phyloP scores from a whole-genome alignment of 805 yeast species.

The Spathaspora gorwiae region DNA sequence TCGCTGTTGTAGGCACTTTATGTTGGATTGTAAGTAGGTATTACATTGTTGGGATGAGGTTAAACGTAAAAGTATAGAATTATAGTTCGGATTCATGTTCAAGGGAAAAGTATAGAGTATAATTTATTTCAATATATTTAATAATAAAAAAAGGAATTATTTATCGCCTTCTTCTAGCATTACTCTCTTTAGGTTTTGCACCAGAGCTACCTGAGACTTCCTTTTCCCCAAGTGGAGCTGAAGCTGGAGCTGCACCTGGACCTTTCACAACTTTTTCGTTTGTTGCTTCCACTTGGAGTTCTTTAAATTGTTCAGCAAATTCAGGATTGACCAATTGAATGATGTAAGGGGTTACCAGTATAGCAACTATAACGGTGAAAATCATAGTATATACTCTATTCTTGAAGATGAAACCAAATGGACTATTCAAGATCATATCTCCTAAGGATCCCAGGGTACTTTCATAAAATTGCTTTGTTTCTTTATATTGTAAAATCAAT shows the following conservation, averaged over 20 bases:
- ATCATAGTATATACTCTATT: conserved; percentile 31
- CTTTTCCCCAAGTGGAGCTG: background rate
- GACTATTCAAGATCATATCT: conserved; percentile 34
- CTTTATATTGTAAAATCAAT: conserved; percentile 16
- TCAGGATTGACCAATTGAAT: conserved; percentile 32
- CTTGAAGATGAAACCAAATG: conserved; percentile 38
- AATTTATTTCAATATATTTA: background rate
- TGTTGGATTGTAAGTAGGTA: conserved; percentile 30
- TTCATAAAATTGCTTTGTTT: conserved; percentile 32
- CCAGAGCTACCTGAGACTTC: background rate
- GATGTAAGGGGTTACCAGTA: conserved; percentile 30
- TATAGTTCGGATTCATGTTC: background rate
- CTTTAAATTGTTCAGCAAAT: conserved; percentile 24
- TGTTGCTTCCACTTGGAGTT: conserved; percentile 5
- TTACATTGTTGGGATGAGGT: conserved; percentile 23
- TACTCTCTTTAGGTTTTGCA: background rate
- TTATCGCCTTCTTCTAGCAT: conserved; percentile 2
- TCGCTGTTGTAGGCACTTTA: conserved; percentile 20
- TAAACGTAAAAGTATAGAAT: conserved; percentile 18
- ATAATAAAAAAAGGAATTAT: background rate
- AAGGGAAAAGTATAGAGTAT: background rate
- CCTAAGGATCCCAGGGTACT: conserved; percentile 22
- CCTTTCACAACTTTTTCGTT: conserved; percentile 3
- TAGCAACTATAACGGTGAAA: conserved; percentile 22
- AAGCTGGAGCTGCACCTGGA: background rate